These are phyloP conservation scores for Macrophomina phaseolina DNA, from an alignment of 2,329 filamentous ascomycete genomes.

Conservation along the genomic window DNA sequence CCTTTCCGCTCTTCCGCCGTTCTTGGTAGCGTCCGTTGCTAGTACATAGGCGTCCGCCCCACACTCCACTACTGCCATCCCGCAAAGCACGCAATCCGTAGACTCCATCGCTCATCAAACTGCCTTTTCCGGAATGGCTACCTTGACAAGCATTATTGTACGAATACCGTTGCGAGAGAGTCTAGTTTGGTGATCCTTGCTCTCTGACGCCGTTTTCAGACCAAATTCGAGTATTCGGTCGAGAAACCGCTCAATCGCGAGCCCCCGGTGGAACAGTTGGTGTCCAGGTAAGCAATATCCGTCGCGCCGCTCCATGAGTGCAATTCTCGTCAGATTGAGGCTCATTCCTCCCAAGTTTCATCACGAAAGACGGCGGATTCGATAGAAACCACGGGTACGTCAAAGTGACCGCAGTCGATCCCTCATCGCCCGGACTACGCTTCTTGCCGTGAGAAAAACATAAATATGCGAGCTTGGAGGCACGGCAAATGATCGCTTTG, in stretches of 20 bases:
- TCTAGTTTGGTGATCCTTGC: background rate
- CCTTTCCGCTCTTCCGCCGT: background rate
- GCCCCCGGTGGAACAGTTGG: slow-evolving; percentile 51
- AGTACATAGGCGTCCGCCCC: background rate
- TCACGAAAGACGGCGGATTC: slow-evolving; percentile 56
- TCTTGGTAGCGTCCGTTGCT: background rate
- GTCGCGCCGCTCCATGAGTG: no score
- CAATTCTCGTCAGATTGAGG: background rate
- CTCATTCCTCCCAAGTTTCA: slow-evolving; percentile 46
- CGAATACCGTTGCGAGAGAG: background rate
- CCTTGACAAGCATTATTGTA: background rate
- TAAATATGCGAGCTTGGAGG: no score
- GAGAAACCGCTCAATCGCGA: slow-evolving; percentile 57
- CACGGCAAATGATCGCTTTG: no score
- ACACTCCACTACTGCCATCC: background rate
- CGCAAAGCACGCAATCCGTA: slow-evolving; percentile 4
- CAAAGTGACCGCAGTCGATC: background rate
- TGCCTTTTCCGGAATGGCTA: background rate
- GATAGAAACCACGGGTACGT: slow-evolving; percentile 61
- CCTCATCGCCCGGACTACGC: background rate
- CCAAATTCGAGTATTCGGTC: slow-evolving; percentile 45
- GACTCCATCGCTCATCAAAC: background rate
- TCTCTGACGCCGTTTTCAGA: background rate
- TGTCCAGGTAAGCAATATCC: slow-evolving; percentile 45
- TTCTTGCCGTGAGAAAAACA: no score